These are phyloP conservation scores for Apiospora malaysiana DNA, from an alignment of 2,329 filamentous ascomycete species.

Conservation along the genomic window DNA sequence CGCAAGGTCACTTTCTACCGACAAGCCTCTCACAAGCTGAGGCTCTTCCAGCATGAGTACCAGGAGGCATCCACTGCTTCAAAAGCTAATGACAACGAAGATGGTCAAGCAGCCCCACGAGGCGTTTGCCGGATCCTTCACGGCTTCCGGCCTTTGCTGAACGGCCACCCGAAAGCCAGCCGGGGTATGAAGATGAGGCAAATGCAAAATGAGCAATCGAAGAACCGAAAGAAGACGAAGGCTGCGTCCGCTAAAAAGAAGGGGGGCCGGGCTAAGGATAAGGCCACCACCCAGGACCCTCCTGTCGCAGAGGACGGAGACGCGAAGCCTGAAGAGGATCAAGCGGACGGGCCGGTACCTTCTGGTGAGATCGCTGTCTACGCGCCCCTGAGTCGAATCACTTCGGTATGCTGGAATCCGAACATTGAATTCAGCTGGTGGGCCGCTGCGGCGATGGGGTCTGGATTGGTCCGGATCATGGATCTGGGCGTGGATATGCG, in stretches of 20 bases:
- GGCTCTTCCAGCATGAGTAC: conserved; percentile 62
- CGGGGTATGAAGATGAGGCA: conserved; percentile 46
- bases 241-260: conserved; percentile 27
- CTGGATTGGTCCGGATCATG: conserved; percentile 69
- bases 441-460: conserved; percentile 70
- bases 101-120: conserved; percentile 41
- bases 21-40: conserved; percentile 47
- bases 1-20: conserved; percentile 50
- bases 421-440: conserved; percentile 70
- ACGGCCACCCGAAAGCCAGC: conserved; percentile 50
- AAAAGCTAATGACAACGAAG: conserved; percentile 23
- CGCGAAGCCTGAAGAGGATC: conserved; percentile 23
- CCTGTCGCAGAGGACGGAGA: conserved; percentile 41
- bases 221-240: conserved; percentile 42
- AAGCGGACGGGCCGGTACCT: conserved; percentile 39
- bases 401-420: conserved; percentile 70
- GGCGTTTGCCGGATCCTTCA: conserved; percentile 58
- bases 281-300: conserved; percentile 27
- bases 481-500: conserved; percentile 57
- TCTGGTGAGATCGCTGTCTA: conserved; percentile 56
- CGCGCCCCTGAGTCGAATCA: conserved; percentile 68
- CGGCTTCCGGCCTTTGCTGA: conserved; percentile 57
- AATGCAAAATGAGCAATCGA: conserved; percentile 34
- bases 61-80: conserved; percentile 42
- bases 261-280: conserved; percentile 28